Evolutionary conservation across 2,329 filamentous ascomycete genomes (phyloP).

Genomic region (Phialophora expanda): DNA sequence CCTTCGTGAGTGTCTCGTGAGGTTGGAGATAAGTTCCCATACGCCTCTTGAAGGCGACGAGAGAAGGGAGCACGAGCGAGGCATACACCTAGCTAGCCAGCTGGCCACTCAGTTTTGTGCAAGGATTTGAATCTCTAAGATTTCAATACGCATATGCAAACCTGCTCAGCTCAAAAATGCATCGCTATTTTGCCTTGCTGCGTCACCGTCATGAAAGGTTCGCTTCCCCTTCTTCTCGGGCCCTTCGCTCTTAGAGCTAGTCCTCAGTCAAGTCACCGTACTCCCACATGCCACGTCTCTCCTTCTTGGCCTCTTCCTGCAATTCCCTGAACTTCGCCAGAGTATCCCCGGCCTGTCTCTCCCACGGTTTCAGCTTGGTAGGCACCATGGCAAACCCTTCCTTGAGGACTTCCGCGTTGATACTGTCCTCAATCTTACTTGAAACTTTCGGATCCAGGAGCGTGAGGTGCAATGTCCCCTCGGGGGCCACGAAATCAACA

Average conservation of each 20-base stretch:
- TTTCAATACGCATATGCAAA: constrained; percentile 6
- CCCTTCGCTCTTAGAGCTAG: constrained; percentile 48
- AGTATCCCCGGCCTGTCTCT: constrained; percentile 74
- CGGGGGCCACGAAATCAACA: constrained; percentile 83
- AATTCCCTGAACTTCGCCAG: constrained; percentile 73
- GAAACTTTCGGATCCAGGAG: constrained; percentile 76
- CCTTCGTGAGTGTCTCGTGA: no score
- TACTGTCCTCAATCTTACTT: constrained; percentile 71
- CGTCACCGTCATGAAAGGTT: neutral
- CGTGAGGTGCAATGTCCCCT: constrained; percentile 83
- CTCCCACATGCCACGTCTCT: constrained; percentile 91
- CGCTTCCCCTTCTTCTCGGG: neutral
- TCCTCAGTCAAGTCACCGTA: constrained; percentile 96
- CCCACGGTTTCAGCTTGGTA: constrained; percentile 89
- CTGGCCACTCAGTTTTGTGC: neutral
- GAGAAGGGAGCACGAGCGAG: neutral
- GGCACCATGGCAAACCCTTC: constrained; percentile 90
- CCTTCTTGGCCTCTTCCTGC: constrained; percentile 78
- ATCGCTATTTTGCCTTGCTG: neutral
- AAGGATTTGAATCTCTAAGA: neutral
- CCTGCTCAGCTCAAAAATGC: neutral
- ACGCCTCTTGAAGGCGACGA: neutral
- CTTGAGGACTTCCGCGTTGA: constrained; percentile 85
- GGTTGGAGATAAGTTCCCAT: no score
- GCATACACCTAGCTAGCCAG: neutral